These are phyloP conservation scores for Henckelia pumila DNA, from an alignment of 257 asterid genomes.

Conservation along the genomic window DNA sequence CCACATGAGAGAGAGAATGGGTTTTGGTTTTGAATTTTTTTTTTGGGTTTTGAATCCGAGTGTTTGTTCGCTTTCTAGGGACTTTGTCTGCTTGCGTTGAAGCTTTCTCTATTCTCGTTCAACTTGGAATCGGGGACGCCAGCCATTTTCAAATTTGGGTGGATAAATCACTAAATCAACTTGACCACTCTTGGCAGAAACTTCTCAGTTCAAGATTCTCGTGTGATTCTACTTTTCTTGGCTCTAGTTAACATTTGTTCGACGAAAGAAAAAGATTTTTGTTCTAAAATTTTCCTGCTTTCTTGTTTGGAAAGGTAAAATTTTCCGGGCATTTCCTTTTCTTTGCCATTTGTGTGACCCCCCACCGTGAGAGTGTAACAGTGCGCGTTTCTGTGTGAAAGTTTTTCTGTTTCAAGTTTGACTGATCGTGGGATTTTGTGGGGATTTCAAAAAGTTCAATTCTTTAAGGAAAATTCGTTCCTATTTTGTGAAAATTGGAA, in stretches of 20 bases:
- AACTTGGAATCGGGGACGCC: constrained; percentile 15
- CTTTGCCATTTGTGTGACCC: not conserved
- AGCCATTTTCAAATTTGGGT: constrained; percentile 26
- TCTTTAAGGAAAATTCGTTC: constrained; percentile 8
- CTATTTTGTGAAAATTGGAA: constrained; percentile 16
- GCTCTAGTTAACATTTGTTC: not conserved
- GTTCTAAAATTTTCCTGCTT: constrained; percentile 30
- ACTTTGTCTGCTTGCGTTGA: constrained; percentile 32
- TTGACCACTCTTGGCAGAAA: constrained; percentile 25
- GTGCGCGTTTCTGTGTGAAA: constrained; percentile 12
- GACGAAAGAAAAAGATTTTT: constrained; percentile 24
- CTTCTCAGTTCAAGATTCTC: constrained; percentile 27
- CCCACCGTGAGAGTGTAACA: not conserved
- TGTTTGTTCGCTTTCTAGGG: constrained; percentile 24
- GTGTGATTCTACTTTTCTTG: constrained; percentile 3
- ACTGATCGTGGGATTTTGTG: constrained; percentile 15
- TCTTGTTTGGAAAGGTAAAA: constrained; percentile 21
- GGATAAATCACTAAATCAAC: constrained; percentile 6
- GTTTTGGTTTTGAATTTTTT: constrained; percentile 43
- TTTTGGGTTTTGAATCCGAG: constrained; percentile 27
- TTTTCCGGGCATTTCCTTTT: constrained; percentile 7
- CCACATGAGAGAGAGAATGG: constrained; percentile 26
- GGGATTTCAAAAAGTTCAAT: constrained; percentile 8
- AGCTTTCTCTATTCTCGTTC: constrained; percentile 19
- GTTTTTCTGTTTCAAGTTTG: not conserved